phyloP scores from a whole-genome alignment of 306 rosid genomes.

The Cotoneaster glaucophyllus region DNA sequence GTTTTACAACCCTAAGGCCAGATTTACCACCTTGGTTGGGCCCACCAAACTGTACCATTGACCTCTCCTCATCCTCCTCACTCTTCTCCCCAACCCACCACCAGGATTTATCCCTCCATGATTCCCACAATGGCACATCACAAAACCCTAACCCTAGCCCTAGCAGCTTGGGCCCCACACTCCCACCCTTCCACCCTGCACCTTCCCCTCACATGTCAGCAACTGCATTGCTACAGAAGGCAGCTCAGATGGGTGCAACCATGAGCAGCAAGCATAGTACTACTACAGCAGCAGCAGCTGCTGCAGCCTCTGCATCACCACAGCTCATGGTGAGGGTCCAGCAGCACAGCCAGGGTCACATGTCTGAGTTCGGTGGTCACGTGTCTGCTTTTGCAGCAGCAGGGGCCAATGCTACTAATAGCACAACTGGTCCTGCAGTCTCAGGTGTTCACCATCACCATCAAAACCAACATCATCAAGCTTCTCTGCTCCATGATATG shows the following conservation, averaged over 20 bases:
- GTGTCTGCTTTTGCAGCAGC: conserved; percentile 15
- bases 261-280: conserved; percentile 26
- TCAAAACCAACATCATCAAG: neutral
- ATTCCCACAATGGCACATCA: neutral
- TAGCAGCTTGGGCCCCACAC: conserved; percentile 44
- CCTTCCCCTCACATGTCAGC: conserved; percentile 89
- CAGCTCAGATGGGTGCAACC: conserved; percentile 94
- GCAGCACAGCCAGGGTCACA: conserved; percentile 44
- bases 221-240: conserved; percentile 93
- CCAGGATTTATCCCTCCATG: conserved; percentile 16
- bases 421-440: neutral
- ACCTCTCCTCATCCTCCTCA: conserved; percentile 29
- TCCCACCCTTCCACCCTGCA: conserved; percentile 41
- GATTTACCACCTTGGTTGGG: conserved; percentile 66
- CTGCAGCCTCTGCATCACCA: neutral
- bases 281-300: neutral
- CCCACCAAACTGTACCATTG: conserved; percentile 12
- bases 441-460: conserved; percentile 5
- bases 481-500: conserved; percentile 46
- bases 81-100: conserved; percentile 27
- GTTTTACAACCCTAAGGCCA: conserved; percentile 30
- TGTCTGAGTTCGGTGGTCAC: conserved; percentile 25
- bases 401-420: too few species aligned
- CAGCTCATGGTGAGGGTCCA: conserved; percentile 42
- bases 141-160: conserved; percentile 67